Conservation (phyloP, 2,329 filamentous ascomycete genomes). For the Claviceps africana region DNA sequence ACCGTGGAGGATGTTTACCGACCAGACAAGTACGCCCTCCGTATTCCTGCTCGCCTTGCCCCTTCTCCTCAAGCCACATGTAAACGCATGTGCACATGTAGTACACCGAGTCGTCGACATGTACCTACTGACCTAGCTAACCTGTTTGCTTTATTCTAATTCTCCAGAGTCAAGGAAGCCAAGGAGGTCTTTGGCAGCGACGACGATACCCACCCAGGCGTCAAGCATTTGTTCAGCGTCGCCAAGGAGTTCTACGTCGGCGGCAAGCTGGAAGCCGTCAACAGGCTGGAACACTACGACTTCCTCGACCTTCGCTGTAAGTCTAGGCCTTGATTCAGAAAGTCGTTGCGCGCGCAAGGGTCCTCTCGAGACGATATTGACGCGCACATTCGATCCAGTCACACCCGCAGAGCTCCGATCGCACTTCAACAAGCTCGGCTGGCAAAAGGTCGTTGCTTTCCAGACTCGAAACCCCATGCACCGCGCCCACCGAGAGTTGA, state of each 20-base stretch:
- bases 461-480: slow-evolving; percentile 99
- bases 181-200: slow-evolving; percentile 87
- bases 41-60: not conserved
- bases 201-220: slow-evolving; percentile 78
- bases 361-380: not conserved
- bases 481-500: slow-evolving; percentile 93
- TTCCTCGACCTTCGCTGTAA: slow-evolving; percentile 90
- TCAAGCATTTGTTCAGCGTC: slow-evolving; percentile 74
- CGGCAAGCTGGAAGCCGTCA: slow-evolving; percentile 90
- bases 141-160: not conserved
- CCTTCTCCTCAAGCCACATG: not conserved
- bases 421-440: slow-evolving; percentile 99
- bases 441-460: slow-evolving; percentile 95
- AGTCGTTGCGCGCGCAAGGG: not conserved
- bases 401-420: slow-evolving; percentile 86
- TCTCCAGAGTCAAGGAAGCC: slow-evolving; percentile 63
- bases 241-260: slow-evolving; percentile 85
- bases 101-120: too few relatives aligned
- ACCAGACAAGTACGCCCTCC: slow-evolving; percentile 67
- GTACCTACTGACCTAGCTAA: not conserved
- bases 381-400: slow-evolving; percentile 34
- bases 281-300: slow-evolving; percentile 95
- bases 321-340: slow-evolving; percentile 16
- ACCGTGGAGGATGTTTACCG: slow-evolving; percentile 91
- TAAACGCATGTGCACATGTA: too few relatives aligned